phyloP scores from a whole-genome alignment of 148 eudicot species.

The Rhododendron henanense region DNA sequence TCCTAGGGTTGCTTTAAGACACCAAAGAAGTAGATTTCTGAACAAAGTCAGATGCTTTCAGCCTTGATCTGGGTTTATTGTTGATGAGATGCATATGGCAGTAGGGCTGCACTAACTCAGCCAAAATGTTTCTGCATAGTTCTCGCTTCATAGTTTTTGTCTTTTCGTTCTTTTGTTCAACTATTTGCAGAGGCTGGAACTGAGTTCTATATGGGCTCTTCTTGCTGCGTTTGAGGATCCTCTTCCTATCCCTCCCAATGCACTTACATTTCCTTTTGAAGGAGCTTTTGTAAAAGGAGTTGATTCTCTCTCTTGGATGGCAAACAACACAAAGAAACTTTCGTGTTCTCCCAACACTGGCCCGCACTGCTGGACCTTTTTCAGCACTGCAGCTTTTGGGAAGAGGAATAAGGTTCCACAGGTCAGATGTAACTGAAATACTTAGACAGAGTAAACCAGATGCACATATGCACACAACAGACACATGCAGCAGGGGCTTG shows the following conservation, averaged over 20 bases:
- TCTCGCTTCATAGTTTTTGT: neutral
- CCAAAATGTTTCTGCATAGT: neutral
- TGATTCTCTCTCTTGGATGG: slow-evolving; percentile 95
- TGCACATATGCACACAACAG: neutral
- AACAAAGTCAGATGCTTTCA: neutral
- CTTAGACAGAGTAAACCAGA: neutral
- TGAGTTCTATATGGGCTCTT: slow-evolving; percentile 96
- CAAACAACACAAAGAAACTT: slow-evolving; percentile 70
- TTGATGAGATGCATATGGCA: neutral
- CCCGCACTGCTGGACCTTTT: slow-evolving; percentile 91
- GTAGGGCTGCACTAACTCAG: neutral
- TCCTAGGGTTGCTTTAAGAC: neutral
- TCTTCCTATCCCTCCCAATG: slow-evolving; percentile 57
- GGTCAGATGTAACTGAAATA: slow-evolving; percentile 34
- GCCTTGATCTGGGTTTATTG: neutral
- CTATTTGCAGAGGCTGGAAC: slow-evolving; percentile 61
- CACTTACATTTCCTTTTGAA: slow-evolving; percentile 53
- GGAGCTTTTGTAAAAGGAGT: slow-evolving; percentile 91
- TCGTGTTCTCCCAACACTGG: slow-evolving; percentile 30
- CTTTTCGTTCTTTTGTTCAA: neutral
- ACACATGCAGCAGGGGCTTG: neutral
- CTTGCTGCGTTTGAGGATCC: slow-evolving; percentile 94
- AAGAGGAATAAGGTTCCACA: slow-evolving; percentile 93
- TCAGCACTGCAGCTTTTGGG: slow-evolving; percentile 80
- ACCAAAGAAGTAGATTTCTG: neutral